Evolutionary conservation across 495 filamentous ascomycete genomes (phyloP), one percentile per base, ranked within the genome.

Genomic region (Aspergillus haitiensis): DNA sequence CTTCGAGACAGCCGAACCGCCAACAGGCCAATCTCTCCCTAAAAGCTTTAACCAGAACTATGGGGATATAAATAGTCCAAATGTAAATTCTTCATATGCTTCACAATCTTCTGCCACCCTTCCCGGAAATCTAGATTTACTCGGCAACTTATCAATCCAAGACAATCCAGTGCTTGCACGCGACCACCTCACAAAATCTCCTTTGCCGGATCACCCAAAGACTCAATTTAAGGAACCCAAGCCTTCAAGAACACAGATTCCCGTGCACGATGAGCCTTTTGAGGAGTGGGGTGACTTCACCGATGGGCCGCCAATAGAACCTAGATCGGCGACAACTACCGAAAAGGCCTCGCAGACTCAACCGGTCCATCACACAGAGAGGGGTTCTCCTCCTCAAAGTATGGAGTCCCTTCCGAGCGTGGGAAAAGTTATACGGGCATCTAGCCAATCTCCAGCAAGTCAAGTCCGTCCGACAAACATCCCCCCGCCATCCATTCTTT

Each of bases 401-500:
- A 37, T n/a, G 8, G 37, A 44, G 15, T 49, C 13, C 8, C 52
- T 46, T 18, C 21, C 21, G 21, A 27, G 21, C 21, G 21, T 27
- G 21, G 21, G 21, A 27, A 27, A 27, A 48, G 8, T 36, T 61
- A 15, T 32, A 53, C 42, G 5, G 16, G 16, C 37, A 13, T 52
- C 51, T 62, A 16, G 8, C 58, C 51, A 60, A 15, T 7, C 37
- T 31, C 33, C 12, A 52, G 10, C 10, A 13, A 31, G 4, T 21
- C 62, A 76, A 50, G 67, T 80, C 36, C 90, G 91, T 6, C 92
- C 92, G 55, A 90, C 87, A 8, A 96, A 96, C 70, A 84, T 97
- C 5, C 93, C 94, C 16, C 92, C 94, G 2, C 95, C 95, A 7
- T 88, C 89, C 13, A 77, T 94, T 48, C 76, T 98, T 6, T 79